Conservation (phyloP, 257 asterid genomes). For the Solanum virginianum region DNA sequence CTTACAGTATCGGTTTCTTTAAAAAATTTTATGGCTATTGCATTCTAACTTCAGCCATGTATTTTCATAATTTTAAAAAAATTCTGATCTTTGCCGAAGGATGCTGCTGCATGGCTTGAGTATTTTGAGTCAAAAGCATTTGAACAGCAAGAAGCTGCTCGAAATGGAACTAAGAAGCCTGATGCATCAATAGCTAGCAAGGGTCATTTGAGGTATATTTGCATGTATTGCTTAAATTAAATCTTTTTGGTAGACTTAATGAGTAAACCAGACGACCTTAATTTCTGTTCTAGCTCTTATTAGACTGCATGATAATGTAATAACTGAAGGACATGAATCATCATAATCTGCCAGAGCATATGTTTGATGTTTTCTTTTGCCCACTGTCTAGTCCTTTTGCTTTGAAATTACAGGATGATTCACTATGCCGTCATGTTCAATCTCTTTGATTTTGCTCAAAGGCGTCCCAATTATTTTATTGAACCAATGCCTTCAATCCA, state of each 20-base stretch:
- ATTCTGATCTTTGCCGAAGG: constrained; percentile 36
- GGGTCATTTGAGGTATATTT: constrained; percentile 90
- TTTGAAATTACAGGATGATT: neutral
- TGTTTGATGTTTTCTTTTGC: neutral
- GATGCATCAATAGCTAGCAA: constrained; percentile 98
- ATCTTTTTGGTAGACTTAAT: constrained; percentile 1
- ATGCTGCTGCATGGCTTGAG: constrained; percentile 99
- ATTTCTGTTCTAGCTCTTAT: neutral
- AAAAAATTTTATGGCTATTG: neutral
- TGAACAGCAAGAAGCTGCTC: constrained; percentile 99
- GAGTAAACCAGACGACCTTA: neutral
- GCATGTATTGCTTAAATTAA: constrained; percentile 12
- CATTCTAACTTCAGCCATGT: neutral
- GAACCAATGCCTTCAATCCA: neutral
- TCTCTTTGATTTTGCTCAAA: neutral
- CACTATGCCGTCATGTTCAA: neutral
- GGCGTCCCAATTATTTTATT: neutral
- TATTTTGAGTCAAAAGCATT: constrained; percentile 94
- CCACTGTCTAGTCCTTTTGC: neutral
- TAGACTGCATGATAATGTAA: neutral
- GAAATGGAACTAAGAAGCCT: constrained; percentile 83
- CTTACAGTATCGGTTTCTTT: neutral
- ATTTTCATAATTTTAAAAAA: neutral
- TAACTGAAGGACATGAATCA: neutral
- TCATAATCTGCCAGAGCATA: neutral